Evolutionary conservation across 2,329 filamentous ascomycete genomes (phyloP).

Genomic region (Cryphonectria japonica): DNA sequence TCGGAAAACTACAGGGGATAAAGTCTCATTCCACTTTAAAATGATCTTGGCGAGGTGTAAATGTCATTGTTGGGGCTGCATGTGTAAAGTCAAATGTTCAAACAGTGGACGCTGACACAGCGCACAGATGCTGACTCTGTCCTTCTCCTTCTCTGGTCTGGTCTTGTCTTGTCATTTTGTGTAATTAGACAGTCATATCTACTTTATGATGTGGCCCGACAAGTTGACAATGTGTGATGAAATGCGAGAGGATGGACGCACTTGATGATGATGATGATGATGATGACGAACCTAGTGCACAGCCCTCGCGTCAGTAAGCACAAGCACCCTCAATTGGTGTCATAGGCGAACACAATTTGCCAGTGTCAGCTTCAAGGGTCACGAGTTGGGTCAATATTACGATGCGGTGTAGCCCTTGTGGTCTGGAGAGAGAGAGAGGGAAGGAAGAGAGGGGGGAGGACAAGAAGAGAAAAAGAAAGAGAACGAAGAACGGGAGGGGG

Average conservation of each 20-base stretch:
- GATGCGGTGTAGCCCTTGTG: background rate
- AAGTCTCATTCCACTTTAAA: too few relatives aligned
- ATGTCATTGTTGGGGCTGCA: too few relatives aligned
- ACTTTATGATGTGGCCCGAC: too few relatives aligned
- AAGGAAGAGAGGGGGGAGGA: background rate
- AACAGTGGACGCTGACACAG: too few relatives aligned
- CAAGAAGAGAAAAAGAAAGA: background rate
- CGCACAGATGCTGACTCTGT: too few relatives aligned
- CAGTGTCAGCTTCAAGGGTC: background rate
- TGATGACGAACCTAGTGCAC: background rate
- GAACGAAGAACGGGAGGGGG: too few relatives aligned
- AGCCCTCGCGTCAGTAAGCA: background rate
- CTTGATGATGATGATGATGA: background rate
- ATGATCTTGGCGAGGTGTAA: too few relatives aligned
- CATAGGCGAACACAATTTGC: background rate
- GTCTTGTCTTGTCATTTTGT: too few relatives aligned
- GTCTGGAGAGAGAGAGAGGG: too few relatives aligned
- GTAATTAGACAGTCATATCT: background rate
- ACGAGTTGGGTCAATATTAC: background rate
- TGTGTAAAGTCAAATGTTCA: too few relatives aligned
- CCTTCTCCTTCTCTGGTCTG: background rate
- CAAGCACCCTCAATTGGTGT: background rate
- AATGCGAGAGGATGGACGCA: background rate
- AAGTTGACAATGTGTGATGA: background rate
- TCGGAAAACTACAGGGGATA: too few relatives aligned